Conservation (phyloP, 495 filamentous ascomycete genomes). For the Neurospora sp. region DNA sequence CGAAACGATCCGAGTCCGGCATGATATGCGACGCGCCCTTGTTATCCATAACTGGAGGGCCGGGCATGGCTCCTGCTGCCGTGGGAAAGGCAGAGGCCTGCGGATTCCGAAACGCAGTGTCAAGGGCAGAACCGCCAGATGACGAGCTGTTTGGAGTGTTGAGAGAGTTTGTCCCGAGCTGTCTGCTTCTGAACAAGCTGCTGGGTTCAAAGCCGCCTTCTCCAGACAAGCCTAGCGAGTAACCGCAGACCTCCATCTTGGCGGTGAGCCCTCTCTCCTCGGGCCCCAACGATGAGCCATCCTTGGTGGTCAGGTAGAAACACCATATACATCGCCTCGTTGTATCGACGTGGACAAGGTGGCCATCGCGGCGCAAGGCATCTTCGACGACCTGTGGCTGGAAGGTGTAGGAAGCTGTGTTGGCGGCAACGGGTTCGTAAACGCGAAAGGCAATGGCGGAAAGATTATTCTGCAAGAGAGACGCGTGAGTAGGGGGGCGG, state of each 20-base stretch:
- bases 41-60: constrained; percentile 15
- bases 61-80: background rate
- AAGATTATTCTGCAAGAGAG: constrained; percentile 33
- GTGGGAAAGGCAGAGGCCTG: constrained; percentile 2
- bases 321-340: constrained; percentile 40
- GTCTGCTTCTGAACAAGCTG: constrained; percentile 31
- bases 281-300: constrained; percentile 13
- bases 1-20: constrained; percentile 17
- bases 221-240: constrained; percentile 28
- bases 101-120: constrained; percentile 24
- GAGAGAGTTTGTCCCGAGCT: constrained; percentile 24
- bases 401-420: constrained; percentile 28
- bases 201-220: constrained; percentile 37
- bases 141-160: constrained; percentile 40
- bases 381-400: constrained; percentile 34
- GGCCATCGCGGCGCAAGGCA: constrained; percentile 37
- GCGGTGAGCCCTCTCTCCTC: constrained; percentile 20
- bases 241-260: constrained; percentile 30
- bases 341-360: constrained; percentile 39
- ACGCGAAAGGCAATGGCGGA: constrained; percentile 35
- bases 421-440: constrained; percentile 33
- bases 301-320: constrained; percentile 32
- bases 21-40: constrained; percentile 13
- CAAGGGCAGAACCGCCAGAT: constrained; percentile 35
- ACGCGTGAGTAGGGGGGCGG: constrained; percentile 7